Evolutionary conservation across 257 asterid genomes (phyloP), one percentile per base, ranked within the genome.

Genomic region (Coffea canephora): DNA sequence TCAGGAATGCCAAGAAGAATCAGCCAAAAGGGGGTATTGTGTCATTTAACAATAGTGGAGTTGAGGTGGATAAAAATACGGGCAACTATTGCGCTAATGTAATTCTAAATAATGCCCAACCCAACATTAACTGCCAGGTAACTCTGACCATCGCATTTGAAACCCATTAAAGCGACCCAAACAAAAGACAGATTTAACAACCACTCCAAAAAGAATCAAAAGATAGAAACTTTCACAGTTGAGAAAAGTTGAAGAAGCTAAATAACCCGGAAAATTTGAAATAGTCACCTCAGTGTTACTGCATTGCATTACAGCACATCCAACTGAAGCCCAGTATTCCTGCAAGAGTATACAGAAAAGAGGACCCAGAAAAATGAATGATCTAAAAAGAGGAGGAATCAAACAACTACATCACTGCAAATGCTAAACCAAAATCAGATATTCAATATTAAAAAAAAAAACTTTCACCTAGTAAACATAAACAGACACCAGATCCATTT

Each of bases 301-400:
- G 88, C 99, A 95, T 86, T 95, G 99, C 99, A 95, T 93, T 84
- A 95, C 93, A 27, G 98, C 93, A 64, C 99, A 95, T 73, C 99
- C 99, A 73, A 92, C 97, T 21, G 97, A 93, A 82, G 98, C 98
- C 99, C 98, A 95, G 87, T 92, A 95, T 83, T 95, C 98, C 99
- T 95, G 90, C 78, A 68, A 77, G 73, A 73, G 50, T 61, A 75
- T 48, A 78, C 50, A 62, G 57, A 77, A 49, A 77, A 48, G 52
- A 13, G 52, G 27, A 2, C 6, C 23, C 41, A 36, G 34, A 34
- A 18, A 59, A 11, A 12, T 0, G 25, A 76, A 78, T 11, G 68
- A 23, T n/a, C n/a, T 21, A 41, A 36, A 41, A 36, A 65, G 36
- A 80, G 19, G 21, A 59, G 64, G 78, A 21, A 61, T 46, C 45